Base-by-base conservation (phyloP, 805 yeast species). In the Metschnikowia baotianmanensis region DNA sequence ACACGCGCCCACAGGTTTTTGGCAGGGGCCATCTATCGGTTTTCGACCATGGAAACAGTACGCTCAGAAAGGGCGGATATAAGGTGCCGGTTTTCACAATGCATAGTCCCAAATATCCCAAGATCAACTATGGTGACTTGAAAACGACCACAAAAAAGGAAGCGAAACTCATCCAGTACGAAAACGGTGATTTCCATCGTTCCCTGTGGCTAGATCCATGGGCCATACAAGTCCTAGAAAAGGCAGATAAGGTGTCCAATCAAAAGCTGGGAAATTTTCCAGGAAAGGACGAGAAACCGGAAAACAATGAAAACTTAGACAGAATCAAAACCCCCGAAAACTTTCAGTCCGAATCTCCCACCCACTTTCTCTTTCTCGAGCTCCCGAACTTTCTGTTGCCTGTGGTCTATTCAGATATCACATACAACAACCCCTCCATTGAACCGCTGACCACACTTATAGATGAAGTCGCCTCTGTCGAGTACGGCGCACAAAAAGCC, bases 191-290 rank as follows among this genome's bases (percentile, higher is more conserved):
- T 19, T 66, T 78, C 19, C 63, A 74, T 5, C 61, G 75, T 6
- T 60, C 77, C 1, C 78, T 74, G 35, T 90, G 97, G 97, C 67
- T 89, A 8, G 96, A 88, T 54, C 70, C 76, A 32, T 51, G 85
- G 42, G 76, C 83, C 0, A 69, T 81, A 46, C 69, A 86, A 10
- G 67, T 69, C 44, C 70, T 83, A 31, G 80, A 77, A 48, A 61
- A 57, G 35, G 52, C 25, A 11, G 17, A 25, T 7, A 19, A 12
- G 8, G 12, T 20, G 12, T 19, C 27, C 13, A 8, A 15, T 12
- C 12, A n/a, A n/a, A n/a, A 23, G 25, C 25, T 23, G 25, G 12
- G 12, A 23, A 23, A 10, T 10, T 23, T 12, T 12, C 25, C 15
- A 8, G 29, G n/a, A n/a, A n/a, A n/a, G n/a, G n/a, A n/a, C n/a